These are phyloP conservation scores for Penicillium paxilli DNA, from an alignment of 495 filamentous ascomycete genomes.

Conservation along the genomic window DNA sequence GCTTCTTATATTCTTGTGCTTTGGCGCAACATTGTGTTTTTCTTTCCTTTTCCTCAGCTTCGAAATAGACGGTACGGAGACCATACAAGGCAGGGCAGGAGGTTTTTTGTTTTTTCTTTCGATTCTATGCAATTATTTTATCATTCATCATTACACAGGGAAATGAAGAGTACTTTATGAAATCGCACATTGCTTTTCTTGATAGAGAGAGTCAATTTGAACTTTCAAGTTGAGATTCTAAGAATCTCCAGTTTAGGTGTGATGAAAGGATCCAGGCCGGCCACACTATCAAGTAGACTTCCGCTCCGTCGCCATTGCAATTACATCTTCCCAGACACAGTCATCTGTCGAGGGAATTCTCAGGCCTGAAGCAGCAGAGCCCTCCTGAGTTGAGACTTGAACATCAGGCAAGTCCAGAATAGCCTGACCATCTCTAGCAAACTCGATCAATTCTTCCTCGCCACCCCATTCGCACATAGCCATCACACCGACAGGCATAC, in stretches of 20 bases:
- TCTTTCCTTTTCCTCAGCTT: background rate
- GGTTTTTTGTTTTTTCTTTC: background rate
- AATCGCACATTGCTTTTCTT: too few relatives aligned
- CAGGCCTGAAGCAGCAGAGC: slow-evolving; percentile 13
- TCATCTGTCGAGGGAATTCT: slow-evolving; percentile 21
- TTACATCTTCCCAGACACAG: slow-evolving; percentile 41
- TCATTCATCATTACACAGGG: too few relatives aligned
- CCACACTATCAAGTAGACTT: slow-evolving; percentile 7
- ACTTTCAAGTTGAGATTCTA: too few relatives aligned
- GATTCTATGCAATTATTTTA: background rate
- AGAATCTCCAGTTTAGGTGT: too few relatives aligned
- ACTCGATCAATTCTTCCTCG: slow-evolving; percentile 76
- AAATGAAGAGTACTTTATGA: too few relatives aligned
- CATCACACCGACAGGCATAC: slow-evolving; percentile 81
- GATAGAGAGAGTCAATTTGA: too few relatives aligned
- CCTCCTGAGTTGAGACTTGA: background rate
- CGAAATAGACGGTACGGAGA: background rate
- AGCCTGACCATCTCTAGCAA: slow-evolving; percentile 69
- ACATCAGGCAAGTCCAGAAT: slow-evolving; percentile 35
- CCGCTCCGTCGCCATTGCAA: slow-evolving; percentile 22
- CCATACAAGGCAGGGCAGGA: background rate
- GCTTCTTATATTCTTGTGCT: background rate
- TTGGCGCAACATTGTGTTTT: background rate
- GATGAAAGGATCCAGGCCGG: too few relatives aligned
- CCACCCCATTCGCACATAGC: slow-evolving; percentile 86